Percentiles rank a stretch among this genome's conserved stretches.
These are phyloP conservation scores for Yamadazyma takamatsuzukensis DNA, from an alignment of 805 yeast genomes.

Conservation along the genomic window DNA sequence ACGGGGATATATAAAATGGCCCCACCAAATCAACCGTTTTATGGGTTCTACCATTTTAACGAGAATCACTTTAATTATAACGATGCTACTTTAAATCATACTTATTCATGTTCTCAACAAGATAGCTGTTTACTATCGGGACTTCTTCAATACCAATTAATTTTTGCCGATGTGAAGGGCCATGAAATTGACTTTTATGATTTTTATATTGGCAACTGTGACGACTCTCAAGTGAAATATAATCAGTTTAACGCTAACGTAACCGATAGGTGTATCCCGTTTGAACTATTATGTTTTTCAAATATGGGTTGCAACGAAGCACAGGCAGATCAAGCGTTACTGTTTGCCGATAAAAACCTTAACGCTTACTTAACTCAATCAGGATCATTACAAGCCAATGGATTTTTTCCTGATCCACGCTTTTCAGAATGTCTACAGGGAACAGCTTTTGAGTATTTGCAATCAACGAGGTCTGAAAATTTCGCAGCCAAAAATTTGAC, in stretches of 20 bases:
- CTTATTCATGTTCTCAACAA: constrained; percentile 3
- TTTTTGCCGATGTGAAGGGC: constrained; percentile 2
- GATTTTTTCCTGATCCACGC: constrained; percentile 3
- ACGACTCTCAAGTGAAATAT: constrained; percentile 1
- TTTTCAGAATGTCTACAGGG: constrained; percentile 1
- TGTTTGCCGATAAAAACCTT: no score
- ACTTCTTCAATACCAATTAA: constrained; percentile 2
- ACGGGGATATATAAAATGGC: constrained; percentile 3
- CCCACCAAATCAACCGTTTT: constrained; percentile 3
- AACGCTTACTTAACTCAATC: neutral
- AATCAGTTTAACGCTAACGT: constrained; percentile 3
- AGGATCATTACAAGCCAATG: neutral
- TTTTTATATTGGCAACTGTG: constrained; percentile 4
- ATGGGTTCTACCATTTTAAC: constrained; percentile 1
- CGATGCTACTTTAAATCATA: constrained; percentile 2
- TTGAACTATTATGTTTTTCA: constrained; percentile 3
- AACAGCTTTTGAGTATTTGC: constrained; percentile 1
- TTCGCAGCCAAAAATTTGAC: constrained; percentile 3
- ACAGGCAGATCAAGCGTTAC: no score
- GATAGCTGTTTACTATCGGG: constrained; percentile 4
- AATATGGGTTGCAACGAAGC: no score
- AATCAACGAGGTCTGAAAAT: constrained; percentile 1
- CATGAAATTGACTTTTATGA: constrained; percentile 2
- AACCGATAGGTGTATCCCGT: constrained; percentile 1
- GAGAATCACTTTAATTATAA: constrained; percentile 1